Evolutionary conservation across 352 stramenopile species (phyloP).

Genomic region (Plasmopara halstedii): DNA sequence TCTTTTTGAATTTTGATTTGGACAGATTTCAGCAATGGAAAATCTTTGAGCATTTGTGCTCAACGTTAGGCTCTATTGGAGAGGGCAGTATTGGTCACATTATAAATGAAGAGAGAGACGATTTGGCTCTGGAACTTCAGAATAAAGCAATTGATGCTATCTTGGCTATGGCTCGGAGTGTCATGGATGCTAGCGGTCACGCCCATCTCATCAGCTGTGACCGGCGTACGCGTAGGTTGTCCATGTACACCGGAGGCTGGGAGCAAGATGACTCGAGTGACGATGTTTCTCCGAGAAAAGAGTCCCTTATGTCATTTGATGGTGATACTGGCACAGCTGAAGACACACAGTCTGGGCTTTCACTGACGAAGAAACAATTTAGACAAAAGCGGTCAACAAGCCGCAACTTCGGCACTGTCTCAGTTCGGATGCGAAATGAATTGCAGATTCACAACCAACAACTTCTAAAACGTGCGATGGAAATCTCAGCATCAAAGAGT

Average conservation of each 20-base stretch:
- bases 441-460: slow-evolving; percentile 80
- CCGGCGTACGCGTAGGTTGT: slow-evolving; percentile 61
- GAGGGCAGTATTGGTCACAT: slow-evolving; percentile 38
- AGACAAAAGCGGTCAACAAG: slow-evolving; percentile 8
- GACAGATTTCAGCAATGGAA: slow-evolving; percentile 85
- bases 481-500: slow-evolving; percentile 73
- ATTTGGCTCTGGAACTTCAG: slow-evolving; percentile 33
- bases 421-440: slow-evolving; percentile 74
- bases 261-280: slow-evolving; percentile 60
- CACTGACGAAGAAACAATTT: not conserved
- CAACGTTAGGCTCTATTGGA: slow-evolving; percentile 60
- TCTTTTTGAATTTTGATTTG: slow-evolving; percentile 86
- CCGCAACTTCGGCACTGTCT: slow-evolving; percentile 42
- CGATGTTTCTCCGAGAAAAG: slow-evolving; percentile 21
- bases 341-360: not conserved
- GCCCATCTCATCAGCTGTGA: slow-evolving; percentile 81
- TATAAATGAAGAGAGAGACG: slow-evolving; percentile 32
- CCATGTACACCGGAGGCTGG: slow-evolving; percentile 81
- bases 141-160: slow-evolving; percentile 65
- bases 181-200: slow-evolving; percentile 83
- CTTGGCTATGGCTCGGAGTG: slow-evolving; percentile 66
- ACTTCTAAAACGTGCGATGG: slow-evolving; percentile 68
- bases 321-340: not conserved
- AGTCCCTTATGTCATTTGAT: not conserved
- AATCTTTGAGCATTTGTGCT: slow-evolving; percentile 81